Evolutionary conservation across 2,329 filamentous ascomycete genomes (phyloP), one percentile per base, ranked within the genome.

Genomic region (Escovopsis sp.): DNA sequence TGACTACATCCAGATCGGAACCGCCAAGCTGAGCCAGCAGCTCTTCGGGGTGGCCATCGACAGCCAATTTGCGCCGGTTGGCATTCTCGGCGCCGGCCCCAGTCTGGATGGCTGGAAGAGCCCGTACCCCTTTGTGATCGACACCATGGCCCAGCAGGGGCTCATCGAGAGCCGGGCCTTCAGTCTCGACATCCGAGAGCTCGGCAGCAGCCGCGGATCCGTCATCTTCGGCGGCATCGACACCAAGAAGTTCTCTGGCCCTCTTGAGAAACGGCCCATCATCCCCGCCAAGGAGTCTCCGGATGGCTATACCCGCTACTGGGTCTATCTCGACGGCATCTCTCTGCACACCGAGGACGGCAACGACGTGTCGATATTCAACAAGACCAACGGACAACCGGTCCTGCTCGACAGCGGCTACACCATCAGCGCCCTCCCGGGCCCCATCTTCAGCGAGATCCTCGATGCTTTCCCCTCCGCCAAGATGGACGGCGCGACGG

Each of bases 381-480:
- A 48, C 37, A 42, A 53, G 39, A 41, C 45, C 35, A 53, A 52
- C 31, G 47, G 47, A 32, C 49, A 65, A 27, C 52, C 63, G 16
- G 69, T 71, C 12, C 63, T 78, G 18, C 63, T 81, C 18, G 76
- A 81, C 54, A 76, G 72, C 12, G 79, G 79, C 38, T 77, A 72
- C 41, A 79, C 72, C 29, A 58, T 81, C 37, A 78, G 70, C 52
- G 72, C 77, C 41, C 64, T 85, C 2, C 79, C 79, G 3, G 57
- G 70, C 39, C 48, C 59, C 23, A 53, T 80, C 39, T 66, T 72
- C 39, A 42, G 55, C 19, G 44, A 52, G 23, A 56, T 76, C 25
- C 57, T 48, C 38, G 53, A 35, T 49, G 60, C 45, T 39, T 73
- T 57, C 45, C 54, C 54, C 7, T 62, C 60, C 36, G 64, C 68